Conservation (phyloP, 2,329 filamentous ascomycete genomes). For the Pestalotiopsis sp. region DNA sequence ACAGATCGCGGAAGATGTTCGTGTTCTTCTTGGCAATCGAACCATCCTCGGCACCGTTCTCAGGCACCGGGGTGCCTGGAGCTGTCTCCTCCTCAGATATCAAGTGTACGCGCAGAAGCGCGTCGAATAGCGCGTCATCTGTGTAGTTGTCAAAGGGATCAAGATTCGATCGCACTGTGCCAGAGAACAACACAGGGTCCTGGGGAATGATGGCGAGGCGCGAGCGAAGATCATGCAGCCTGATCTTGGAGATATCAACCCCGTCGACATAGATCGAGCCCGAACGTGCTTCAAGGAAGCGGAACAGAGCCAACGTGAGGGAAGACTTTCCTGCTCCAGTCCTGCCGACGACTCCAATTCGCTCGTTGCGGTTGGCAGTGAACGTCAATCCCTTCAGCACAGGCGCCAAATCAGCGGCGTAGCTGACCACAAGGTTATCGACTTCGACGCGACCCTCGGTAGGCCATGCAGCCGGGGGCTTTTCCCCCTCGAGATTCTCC, state of each 20-base stretch:
- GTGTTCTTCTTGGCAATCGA: constrained; percentile 47
- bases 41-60: constrained; percentile 28
- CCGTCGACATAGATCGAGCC: constrained; percentile 72
- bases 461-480: constrained; percentile 73
- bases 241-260: constrained; percentile 71
- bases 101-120: constrained; percentile 71
- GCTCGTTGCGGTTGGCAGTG: constrained; percentile 63
- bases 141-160: constrained; percentile 73
- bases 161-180: constrained; percentile 73
- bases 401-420: constrained; percentile 69
- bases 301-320: constrained; percentile 73
- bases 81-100: constrained; percentile 44
- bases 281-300: constrained; percentile 69
- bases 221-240: constrained; percentile 69
- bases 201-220: constrained; percentile 77
- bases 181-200: constrained; percentile 80
- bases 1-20: constrained; percentile 66
- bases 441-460: constrained; percentile 72
- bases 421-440: constrained; percentile 69
- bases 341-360: constrained; percentile 75
- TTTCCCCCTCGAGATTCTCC: constrained; percentile 61
- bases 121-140: constrained; percentile 69
- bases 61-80: constrained; percentile 24
- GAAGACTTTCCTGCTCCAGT: constrained; percentile 80
- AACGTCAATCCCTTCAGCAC: constrained; percentile 72